Conservation (phyloP, 768 basidiomycete species). For the Cystobasidium ongulense region DNA sequence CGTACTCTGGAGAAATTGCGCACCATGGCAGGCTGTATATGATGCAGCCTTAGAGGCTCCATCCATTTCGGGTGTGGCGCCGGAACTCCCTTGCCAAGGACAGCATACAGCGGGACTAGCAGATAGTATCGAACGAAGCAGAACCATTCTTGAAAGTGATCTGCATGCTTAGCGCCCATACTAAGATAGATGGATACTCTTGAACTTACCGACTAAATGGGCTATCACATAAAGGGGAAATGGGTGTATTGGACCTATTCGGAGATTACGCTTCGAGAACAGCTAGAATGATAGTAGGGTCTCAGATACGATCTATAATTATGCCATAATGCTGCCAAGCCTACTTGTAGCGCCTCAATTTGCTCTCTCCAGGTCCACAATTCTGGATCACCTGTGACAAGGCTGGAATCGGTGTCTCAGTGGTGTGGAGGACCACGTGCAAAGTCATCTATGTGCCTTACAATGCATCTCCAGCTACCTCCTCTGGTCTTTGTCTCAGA, state of each 20-base stretch:
- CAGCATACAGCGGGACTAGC: not conserved
- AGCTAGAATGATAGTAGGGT: not conserved
- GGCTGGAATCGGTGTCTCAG: no score
- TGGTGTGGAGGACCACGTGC: no score
- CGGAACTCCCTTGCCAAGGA: not conserved
- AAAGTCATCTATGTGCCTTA: no score
- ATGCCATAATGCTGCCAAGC: not conserved
- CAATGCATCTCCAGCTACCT: conserved; percentile 18
- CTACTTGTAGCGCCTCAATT: not conserved
- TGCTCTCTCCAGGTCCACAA: conserved; percentile 9
- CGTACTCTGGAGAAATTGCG: not conserved
- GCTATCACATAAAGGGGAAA: not conserved
- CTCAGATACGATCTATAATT: not conserved
- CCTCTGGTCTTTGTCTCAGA: not conserved
- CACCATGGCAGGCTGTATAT: conserved; percentile 18
- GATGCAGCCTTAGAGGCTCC: not conserved
- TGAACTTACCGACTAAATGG: conserved; percentile 18
- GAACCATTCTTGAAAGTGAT: not conserved
- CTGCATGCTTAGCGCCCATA: not conserved
- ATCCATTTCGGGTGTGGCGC: conserved; percentile 1
- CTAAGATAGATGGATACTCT: not conserved
- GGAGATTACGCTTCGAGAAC: not conserved
- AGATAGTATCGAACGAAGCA: conserved; percentile 3
- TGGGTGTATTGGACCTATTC: not conserved
- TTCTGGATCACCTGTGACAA: conserved; percentile 17